Evolutionary conservation across 2,329 filamentous ascomycete species (phyloP), one percentile per base, ranked within the genome.

Genomic region (Colletotrichum gloeosporioides): DNA sequence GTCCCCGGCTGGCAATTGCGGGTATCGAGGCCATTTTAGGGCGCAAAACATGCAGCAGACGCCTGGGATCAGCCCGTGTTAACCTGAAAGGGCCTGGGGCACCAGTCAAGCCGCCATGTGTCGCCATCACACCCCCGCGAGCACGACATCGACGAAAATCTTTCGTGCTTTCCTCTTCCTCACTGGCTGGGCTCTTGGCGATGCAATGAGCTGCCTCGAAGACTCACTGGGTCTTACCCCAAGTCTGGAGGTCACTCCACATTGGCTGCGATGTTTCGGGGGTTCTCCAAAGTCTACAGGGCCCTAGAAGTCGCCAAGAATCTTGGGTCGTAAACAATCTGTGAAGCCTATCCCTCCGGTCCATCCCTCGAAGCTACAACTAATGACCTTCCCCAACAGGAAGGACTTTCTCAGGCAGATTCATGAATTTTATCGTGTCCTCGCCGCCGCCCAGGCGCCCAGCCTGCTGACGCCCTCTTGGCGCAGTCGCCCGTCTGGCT

Each of bases 401-500:
- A 68, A 73, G 29, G 27, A 36, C 44, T 59, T 49, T 8, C 29
- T 63, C 44, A 49, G 4, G 18, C 9, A 25, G 25, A 31, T 44
- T 69, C 61, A 15, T 16, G 31, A 55, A 34, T 34, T 32, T 27
- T 29, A 15, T 67, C 16, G 27, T 18, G 22, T 57, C 25, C 6
- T 72, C 63, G 62, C 62, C 62, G 69, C 63, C 18, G 73, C 73
- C 73, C 25, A 76, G 73, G 59, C 64, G 29, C 44, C 73, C 32
- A 69, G 64, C 59, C 36, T 69, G 73, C 64, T 73, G 70, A 76
- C 70, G 70, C 57, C n/a, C 70, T 72, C 73, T 76, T 76, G 73
- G 73, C 73, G 64, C 25, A 8, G 39, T 31, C 57, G 39, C 15
- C 31, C 39, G 25, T 34, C 36, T 76, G 22, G 39, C 36, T 18